Base-by-base conservation (phyloP, 208 protist genomes). In the Borovskyia barvae region DNA sequence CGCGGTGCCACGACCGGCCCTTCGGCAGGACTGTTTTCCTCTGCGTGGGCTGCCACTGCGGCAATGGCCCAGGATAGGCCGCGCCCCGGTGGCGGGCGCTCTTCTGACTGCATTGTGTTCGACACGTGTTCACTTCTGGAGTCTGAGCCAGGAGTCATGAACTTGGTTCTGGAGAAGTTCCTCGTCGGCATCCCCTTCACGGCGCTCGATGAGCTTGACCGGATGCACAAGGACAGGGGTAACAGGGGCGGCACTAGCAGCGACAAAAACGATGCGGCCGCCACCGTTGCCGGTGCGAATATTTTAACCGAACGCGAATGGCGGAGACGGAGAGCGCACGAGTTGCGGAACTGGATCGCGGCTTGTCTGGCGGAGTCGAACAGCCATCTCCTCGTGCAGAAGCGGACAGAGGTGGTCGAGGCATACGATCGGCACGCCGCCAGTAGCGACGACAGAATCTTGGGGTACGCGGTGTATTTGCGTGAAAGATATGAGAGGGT, bases 401-500 rank as follows among this genome's bases (percentile, higher is more conserved):
- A 74, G 17, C 69, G 75, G 12, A 78, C 60, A 14, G 88, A 94
- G 37, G 70, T 94, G 1, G 60, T 83, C 0, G 41, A 73, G 11
- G 58, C 52, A 8, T 94, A 87, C 66, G 77, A 91, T 43, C 45
- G 58, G 9, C 47, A 72, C n/a, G 60, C 69, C 17, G 53, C 42
- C 2, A 80, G 33, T 26, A 91, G 90, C 35, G 88, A 94, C 55
- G 85, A 92, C 50, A 69, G 67, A 43, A 94, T 94, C 45, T 67
- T 94, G 1, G 88, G 83, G 12, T 94, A 85, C 57, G 88, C 85
- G 14, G 78, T 94, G 19, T 94, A 73, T 71, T 65, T 94, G 24
- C 61, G 58, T 2, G 46, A 57, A 7, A 20, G 70, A 0, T 30
- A 50, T 17, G 47, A 79, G 29, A 64, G 73, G 28, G 79, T 94